phyloP scores from a whole-genome alignment of 2,329 filamentous ascomycete genomes.

The Epichloe brachyelytri region DNA sequence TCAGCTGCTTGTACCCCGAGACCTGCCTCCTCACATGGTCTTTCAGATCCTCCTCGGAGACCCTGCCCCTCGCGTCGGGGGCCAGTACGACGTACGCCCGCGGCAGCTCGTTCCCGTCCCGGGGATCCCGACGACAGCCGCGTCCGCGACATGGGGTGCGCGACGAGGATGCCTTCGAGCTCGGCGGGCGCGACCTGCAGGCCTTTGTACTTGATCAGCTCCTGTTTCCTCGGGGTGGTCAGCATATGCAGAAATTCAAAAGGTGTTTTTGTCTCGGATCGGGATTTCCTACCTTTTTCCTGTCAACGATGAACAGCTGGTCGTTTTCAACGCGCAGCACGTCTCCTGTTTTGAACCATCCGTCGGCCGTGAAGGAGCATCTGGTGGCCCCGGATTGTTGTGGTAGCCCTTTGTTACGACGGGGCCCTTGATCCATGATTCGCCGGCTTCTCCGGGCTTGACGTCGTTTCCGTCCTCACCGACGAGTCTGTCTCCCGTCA shows the following conservation, averaged over 20 bases:
- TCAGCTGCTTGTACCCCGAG: conserved; percentile 50
- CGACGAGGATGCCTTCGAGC: conserved; percentile 35
- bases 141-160: conserved; percentile 35
- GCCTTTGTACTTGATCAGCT: conserved; percentile 44
- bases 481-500: conserved; percentile 18
- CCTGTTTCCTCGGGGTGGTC: conserved; percentile 23
- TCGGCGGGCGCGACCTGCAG: conserved; percentile 56
- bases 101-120: conserved; percentile 32
- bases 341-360: conserved; percentile 72
- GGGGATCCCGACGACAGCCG: conserved; percentile 47
- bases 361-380: conserved; percentile 37
- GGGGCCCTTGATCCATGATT: conserved; percentile 56
- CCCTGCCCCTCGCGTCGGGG: conserved; percentile 10
- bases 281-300: conserved; percentile 43
- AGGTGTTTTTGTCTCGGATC: too few species aligned
- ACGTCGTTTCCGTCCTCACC: conserved; percentile 28
- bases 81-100: conserved; percentile 25
- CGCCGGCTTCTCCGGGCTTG: conserved; percentile 33
- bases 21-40: conserved; percentile 16
- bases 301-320: conserved; percentile 67
- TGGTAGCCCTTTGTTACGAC: conserved; percentile 61
- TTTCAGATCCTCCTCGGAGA: conserved; percentile 14
- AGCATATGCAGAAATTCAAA: too few species aligned
- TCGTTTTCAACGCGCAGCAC: conserved; percentile 58
- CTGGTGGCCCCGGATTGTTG: conserved; percentile 52